A percentile compares a stretch with the other conserved stretches of the same genome.
phyloP scores from a whole-genome alignment of 1,139 yeast genomes.

The Saccharomyces hybrid region DNA sequence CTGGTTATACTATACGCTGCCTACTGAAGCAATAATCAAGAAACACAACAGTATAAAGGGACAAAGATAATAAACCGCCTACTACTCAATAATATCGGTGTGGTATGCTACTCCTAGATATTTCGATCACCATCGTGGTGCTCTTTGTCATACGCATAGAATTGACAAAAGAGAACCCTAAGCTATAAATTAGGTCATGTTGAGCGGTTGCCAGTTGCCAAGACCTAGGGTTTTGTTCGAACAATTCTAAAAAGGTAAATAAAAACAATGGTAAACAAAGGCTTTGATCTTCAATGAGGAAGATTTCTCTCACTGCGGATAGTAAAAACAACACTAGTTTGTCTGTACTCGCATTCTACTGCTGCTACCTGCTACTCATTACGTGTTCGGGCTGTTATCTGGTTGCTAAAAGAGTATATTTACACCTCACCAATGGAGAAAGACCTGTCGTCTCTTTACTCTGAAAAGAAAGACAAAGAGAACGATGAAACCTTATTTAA shows the following conservation, averaged over 20 bases:
- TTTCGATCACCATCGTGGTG: not conserved
- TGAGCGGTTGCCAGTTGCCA: not conserved
- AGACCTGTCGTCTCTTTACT: not conserved
- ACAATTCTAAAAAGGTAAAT: not conserved
- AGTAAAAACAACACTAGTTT: not conserved
- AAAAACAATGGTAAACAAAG: not conserved
- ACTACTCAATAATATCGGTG: not conserved
- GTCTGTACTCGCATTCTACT: not conserved
- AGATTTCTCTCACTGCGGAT: not conserved
- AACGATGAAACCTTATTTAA: not conserved
- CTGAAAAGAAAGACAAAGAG: not conserved
- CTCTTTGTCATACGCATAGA: not conserved
- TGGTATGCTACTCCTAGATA: not conserved
- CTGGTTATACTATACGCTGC: not conserved
- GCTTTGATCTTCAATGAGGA: not conserved
- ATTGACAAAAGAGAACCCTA: not conserved
- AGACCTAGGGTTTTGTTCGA: constrained; percentile 2
- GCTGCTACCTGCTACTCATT: not conserved
- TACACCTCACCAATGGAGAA: not conserved
- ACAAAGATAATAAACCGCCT: not conserved
- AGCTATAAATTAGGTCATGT: not conserved
- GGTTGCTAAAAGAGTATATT: not conserved
- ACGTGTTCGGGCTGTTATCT: not conserved
- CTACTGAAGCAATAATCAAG: not conserved
- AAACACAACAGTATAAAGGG: not conserved